Evolutionary conservation across 495 filamentous ascomycete genomes (phyloP).

Genomic region (Neurospora sp.): DNA sequence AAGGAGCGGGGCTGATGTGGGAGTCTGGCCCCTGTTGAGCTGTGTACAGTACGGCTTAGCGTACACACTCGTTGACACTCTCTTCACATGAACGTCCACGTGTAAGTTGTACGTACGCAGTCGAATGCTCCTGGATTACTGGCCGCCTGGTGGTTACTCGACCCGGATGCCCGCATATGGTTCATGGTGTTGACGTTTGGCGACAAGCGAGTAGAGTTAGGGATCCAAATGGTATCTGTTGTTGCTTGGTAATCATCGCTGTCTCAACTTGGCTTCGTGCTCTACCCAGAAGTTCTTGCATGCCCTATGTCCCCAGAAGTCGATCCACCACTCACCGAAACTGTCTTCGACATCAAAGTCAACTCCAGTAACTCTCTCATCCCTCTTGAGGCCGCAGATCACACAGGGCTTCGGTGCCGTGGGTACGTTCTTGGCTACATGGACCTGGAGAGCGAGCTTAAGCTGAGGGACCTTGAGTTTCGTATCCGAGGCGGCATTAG

Average conservation of each 20-base stretch:
- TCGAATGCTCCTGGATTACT: neutral
- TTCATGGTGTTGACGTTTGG: neutral
- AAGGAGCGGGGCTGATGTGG: neutral
- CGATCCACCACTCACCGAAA: conserved; percentile 93
- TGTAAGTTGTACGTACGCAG: neutral
- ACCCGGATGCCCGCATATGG: neutral
- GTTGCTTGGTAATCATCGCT: conserved; percentile 34
- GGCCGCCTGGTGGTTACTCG: neutral
- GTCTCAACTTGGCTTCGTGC: conserved; percentile 53
- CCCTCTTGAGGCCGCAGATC: conserved; percentile 77
- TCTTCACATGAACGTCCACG: neutral
- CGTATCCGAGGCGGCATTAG: conserved; percentile 27
- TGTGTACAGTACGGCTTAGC: neutral
- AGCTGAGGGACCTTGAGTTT: conserved; percentile 57
- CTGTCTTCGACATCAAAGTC: conserved; percentile 75
- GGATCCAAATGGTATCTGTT: neutral
- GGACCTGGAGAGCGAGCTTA: conserved; percentile 48
- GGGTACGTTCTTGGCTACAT: conserved; percentile 51
- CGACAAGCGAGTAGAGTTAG: neutral
- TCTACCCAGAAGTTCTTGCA: conserved; percentile 80
- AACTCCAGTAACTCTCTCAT: conserved; percentile 66
- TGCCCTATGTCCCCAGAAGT: conserved; percentile 74
- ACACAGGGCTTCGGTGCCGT: conserved; percentile 71
- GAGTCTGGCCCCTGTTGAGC: neutral
- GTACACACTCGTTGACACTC: neutral